Conservation (phyloP, 2,329 filamentous ascomycete genomes). For the Alternaria consortialis region DNA sequence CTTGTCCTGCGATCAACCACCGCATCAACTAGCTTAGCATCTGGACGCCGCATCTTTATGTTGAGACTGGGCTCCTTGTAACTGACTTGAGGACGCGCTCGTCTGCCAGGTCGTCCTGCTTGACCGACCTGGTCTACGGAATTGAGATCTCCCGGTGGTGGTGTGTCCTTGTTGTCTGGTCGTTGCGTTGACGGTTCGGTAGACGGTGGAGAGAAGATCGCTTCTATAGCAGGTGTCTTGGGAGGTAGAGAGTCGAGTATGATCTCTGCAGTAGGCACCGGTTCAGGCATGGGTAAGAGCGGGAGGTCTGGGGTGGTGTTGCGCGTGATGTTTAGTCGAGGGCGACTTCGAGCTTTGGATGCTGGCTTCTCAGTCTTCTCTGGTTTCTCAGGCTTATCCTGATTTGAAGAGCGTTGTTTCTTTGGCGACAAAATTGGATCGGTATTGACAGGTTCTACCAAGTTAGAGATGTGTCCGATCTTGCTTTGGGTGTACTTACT, state of each 20-base stretch:
- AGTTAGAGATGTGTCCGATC: slow-evolving; percentile 27
- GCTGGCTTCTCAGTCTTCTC: slow-evolving; percentile 32
- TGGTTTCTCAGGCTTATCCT: slow-evolving; percentile 39
- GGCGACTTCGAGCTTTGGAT: slow-evolving; percentile 34
- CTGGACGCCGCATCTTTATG: slow-evolving; percentile 60
- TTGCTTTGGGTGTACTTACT: slow-evolving; percentile 46
- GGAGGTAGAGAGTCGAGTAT: slow-evolving; percentile 50
- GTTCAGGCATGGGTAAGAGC: slow-evolving; percentile 30
- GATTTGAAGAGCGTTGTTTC: slow-evolving; percentile 45
- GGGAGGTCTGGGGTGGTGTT: slow-evolving; percentile 34
- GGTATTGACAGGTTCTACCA: slow-evolving; percentile 60
- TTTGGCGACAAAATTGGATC: slow-evolving; percentile 55
- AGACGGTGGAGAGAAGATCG: slow-evolving; percentile 56
- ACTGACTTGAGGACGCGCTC: slow-evolving; percentile 58
- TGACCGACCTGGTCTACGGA: slow-evolving; percentile 45
- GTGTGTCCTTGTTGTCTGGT: slow-evolving; percentile 53
- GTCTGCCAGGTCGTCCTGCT: slow-evolving; percentile 53
- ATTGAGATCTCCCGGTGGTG: slow-evolving; percentile 53
- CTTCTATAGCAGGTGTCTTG: slow-evolving; percentile 50
- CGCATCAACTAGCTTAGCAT: slow-evolving; percentile 58
- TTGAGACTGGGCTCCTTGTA: slow-evolving; percentile 60
- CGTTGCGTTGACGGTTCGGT: slow-evolving; percentile 53
- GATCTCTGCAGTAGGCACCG: slow-evolving; percentile 39
- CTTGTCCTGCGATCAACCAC: slow-evolving; percentile 45
- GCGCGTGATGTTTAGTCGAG: slow-evolving; percentile 37